Evolutionary conservation across 768 basidiomycete species (phyloP).

Genomic region (Podaxis sp.): DNA sequence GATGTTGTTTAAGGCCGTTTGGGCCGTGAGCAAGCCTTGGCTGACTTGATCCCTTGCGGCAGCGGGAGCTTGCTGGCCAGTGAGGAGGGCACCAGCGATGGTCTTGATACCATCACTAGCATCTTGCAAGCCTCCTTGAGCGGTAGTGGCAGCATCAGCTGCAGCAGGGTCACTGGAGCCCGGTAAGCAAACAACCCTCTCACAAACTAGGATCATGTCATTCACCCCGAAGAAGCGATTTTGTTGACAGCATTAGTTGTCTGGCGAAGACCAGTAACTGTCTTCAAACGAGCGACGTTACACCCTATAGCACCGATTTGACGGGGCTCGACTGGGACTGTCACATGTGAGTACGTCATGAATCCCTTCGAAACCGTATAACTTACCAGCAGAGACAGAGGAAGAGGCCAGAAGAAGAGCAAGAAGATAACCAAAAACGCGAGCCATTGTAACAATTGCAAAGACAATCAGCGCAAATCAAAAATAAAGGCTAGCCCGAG

Average conservation of each 20-base stretch:
- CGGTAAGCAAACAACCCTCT: background rate
- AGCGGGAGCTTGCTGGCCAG: constrained; percentile 20
- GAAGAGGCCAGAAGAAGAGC: background rate
- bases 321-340: constrained; percentile 13
- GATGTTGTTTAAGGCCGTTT: constrained; percentile 22
- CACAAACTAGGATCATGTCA: background rate
- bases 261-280: constrained; percentile 21
- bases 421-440: background rate
- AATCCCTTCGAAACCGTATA: background rate
- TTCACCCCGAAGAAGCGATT: constrained; percentile 14
- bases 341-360: background rate
- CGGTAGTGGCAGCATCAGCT: constrained; percentile 22
- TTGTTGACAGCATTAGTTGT: constrained; percentile 22
- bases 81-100: constrained; percentile 23
- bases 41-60: constrained; percentile 21
- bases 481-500: constrained; percentile 8
- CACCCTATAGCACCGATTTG: constrained; percentile 17
- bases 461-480: background rate
- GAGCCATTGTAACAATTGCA: constrained; percentile 1
- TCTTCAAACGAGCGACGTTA: constrained; percentile 24
- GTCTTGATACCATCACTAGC: constrained; percentile 22
- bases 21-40: constrained; percentile 20
- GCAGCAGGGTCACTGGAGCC: constrained; percentile 22
- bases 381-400: constrained; percentile 4
- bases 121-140: constrained; percentile 20